These are phyloP conservation scores for Botrytis hyacinthi DNA, from an alignment of 2,329 filamentous ascomycete species.

Conservation along the genomic window DNA sequence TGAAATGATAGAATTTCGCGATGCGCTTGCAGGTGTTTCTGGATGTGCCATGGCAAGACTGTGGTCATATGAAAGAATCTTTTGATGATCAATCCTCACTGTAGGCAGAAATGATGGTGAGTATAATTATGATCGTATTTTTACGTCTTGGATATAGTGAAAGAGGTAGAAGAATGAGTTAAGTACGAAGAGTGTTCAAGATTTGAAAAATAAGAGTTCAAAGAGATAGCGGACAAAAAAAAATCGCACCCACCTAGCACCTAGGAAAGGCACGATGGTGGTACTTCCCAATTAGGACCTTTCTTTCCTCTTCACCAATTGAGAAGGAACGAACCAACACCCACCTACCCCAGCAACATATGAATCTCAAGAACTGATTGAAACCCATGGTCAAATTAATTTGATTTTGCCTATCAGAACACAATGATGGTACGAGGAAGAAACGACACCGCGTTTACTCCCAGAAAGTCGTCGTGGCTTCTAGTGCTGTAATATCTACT, in stretches of 20 bases:
- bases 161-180: neutral
- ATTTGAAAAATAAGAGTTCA: neutral
- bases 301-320: neutral
- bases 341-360: neutral
- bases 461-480: constrained; percentile 10
- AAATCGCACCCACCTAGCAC: neutral
- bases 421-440: constrained; percentile 11
- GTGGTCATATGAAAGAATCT: neutral
- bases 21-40: constrained; percentile 1
- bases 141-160: neutral
- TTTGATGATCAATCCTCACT: neutral
- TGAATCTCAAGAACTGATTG: neutral
- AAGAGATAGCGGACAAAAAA: neutral
- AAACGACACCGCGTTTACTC: neutral
- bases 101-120: neutral
- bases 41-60: neutral
- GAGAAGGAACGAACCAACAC: neutral
- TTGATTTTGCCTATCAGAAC: constrained; percentile 21
- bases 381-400: constrained; percentile 19
- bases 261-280: neutral
- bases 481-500: constrained; percentile 25
- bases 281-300: neutral
- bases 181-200: no score
- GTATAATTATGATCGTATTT: neutral
- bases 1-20: neutral